These are phyloP conservation scores for Colletotrichum neosansevieriae DNA, from an alignment of 2,329 filamentous ascomycete species.

Conservation along the genomic window DNA sequence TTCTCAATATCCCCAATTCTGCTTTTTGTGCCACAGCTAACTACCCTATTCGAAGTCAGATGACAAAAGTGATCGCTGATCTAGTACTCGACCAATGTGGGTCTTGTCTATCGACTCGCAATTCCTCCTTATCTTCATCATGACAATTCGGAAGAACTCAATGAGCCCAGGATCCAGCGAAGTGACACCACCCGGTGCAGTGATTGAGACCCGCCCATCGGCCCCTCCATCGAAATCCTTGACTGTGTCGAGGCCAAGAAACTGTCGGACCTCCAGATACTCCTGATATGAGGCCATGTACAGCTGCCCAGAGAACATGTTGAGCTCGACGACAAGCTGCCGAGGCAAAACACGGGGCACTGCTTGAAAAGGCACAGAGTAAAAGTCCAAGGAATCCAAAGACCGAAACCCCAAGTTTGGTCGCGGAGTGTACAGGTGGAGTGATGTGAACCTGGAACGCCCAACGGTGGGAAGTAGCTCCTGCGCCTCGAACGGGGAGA, in stretches of 20 bases:
- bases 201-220: slow-evolving; percentile 41
- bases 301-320: slow-evolving; percentile 76
- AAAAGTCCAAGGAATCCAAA: slow-evolving; percentile 61
- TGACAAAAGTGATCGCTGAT: neutral
- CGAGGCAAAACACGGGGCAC: accelerated
- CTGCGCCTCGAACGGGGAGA: slow-evolving; percentile 73
- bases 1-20: too few species aligned
- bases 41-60: too few species aligned
- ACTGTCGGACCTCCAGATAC: slow-evolving; percentile 65
- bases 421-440: slow-evolving; percentile 67
- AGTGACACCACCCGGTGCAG: neutral
- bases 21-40: too few species aligned
- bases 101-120: slow-evolving; percentile 55
- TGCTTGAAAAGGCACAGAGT: slow-evolving; percentile 48
- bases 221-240: slow-evolving; percentile 50
- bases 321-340: slow-evolving; percentile 58
- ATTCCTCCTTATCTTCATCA: slow-evolving; percentile 52
- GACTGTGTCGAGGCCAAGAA: slow-evolving; percentile 58
- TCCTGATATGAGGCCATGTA: slow-evolving; percentile 66
- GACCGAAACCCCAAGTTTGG: slow-evolving; percentile 50
- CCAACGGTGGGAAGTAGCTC: slow-evolving; percentile 57
- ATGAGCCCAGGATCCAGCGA: slow-evolving; percentile 48
- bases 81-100: slow-evolving; percentile 44
- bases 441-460: slow-evolving; percentile 47
- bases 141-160: slow-evolving; percentile 52